A percentile compares a stretch with the other conserved stretches of the same genome.
These are phyloP conservation scores for Lathyrus oleraceus DNA, from an alignment of 306 rosid species.

Conservation along the genomic window DNA sequence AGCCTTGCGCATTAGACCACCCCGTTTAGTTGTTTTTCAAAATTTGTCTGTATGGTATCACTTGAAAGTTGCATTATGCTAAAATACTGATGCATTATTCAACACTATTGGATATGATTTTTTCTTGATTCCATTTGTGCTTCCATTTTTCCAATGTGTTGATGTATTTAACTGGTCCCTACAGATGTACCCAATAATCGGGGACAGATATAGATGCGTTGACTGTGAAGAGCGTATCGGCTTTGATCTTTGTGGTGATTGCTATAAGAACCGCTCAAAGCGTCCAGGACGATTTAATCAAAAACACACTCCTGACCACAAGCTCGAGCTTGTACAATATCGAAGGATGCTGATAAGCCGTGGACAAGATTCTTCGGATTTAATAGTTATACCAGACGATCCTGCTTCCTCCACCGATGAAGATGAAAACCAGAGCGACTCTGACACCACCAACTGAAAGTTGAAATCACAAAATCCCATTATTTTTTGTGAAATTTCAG, in stretches of 20 bases:
- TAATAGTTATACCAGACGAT: slow-evolving; percentile 31
- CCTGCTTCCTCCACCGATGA: slow-evolving; percentile 19
- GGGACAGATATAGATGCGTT: slow-evolving; percentile 74
- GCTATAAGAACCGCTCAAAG: slow-evolving; percentile 62
- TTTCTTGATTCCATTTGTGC: slow-evolving; percentile 14
- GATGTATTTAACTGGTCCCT: slow-evolving; percentile 18
- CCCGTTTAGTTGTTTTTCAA: neutral
- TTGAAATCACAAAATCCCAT: slow-evolving; percentile 11
- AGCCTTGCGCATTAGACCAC: neutral
- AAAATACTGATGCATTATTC: slow-evolving; percentile 15
- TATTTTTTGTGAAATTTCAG: slow-evolving; percentile 19
- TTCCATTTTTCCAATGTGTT: slow-evolving; percentile 8
- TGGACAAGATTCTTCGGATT: slow-evolving; percentile 29
- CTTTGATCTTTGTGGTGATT: slow-evolving; percentile 79
- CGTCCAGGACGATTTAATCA: slow-evolving; percentile 95
- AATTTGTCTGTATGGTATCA: neutral
- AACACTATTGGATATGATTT: slow-evolving; percentile 17
- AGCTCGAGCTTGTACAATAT: slow-evolving; percentile 40
- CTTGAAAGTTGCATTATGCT: neutral
- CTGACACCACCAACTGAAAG: slow-evolving; percentile 37
- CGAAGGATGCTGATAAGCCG: neutral
- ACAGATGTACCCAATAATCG: slow-evolving; percentile 70
- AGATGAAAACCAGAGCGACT: slow-evolving; percentile 36
- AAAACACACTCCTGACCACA: slow-evolving; percentile 82
- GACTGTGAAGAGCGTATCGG: slow-evolving; percentile 68